These are phyloP conservation scores for Nakaseomyces uthaithaninus DNA, from an alignment of 1,139 yeast species.

Conservation along the genomic window DNA sequence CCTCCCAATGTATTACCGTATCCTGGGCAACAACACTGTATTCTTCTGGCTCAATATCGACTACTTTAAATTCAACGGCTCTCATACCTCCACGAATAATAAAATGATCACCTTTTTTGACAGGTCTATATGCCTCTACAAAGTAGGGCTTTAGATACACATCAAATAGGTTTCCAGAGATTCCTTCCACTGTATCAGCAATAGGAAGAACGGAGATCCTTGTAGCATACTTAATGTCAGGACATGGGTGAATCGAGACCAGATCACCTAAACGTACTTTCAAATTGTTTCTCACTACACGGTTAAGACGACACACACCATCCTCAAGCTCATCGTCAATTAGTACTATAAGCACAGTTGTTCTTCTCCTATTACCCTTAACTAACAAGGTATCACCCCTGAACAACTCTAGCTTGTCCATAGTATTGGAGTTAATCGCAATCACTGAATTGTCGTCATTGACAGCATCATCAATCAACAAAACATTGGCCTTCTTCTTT, in stretches of 20 bases:
- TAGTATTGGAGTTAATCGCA: conserved; percentile 87
- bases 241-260: conserved; percentile 87
- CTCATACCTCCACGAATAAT: conserved; percentile 98
- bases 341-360: conserved; percentile 88
- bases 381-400: conserved; percentile 97
- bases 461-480: conserved; percentile 92
- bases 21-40: conserved; percentile 98
- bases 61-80: conserved; percentile 97
- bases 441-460: conserved; percentile 96
- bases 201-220: conserved; percentile 94
- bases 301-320: conserved; percentile 87
- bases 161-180: conserved; percentile 92
- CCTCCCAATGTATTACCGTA: conserved; percentile 96
- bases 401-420: conserved; percentile 89
- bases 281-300: conserved; percentile 92
- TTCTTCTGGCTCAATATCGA: conserved; percentile 96
- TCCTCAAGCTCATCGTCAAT: conserved; percentile 96
- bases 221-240: conserved; percentile 91
- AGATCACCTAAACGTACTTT: conserved; percentile 92
- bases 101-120: conserved; percentile 93
- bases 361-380: conserved; percentile 96
- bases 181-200: conserved; percentile 96
- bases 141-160: conserved; percentile 95
- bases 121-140: conserved; percentile 98
- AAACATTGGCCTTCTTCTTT: conserved; percentile 90